Percentiles rank a stretch among this genome's conserved stretches.
Conservation (phyloP, 768 basidiomycete genomes). For the Podaxis mareebaensis region DNA sequence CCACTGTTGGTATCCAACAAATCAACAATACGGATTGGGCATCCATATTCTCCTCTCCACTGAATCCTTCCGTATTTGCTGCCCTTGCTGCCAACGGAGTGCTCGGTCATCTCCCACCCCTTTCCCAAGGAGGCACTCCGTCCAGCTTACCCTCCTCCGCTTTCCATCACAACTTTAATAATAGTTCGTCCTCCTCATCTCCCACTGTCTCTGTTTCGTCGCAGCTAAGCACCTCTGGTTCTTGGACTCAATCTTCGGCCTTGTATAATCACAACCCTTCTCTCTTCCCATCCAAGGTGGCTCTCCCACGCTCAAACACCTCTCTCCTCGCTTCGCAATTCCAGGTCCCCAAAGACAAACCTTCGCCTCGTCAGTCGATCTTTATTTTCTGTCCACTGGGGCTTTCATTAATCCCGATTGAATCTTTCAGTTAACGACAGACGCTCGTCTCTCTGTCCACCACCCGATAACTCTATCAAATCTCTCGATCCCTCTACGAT, state of each 20-base stretch:
- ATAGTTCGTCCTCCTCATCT: conserved; percentile 17
- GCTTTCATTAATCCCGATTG: not conserved
- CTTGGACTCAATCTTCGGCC: conserved; percentile 32
- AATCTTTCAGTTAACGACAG: conserved; percentile 15
- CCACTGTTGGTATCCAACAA: conserved; percentile 21
- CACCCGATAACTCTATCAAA: conserved; percentile 3
- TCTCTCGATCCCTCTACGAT: not conserved
- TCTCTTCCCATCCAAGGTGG: conserved; percentile 26
- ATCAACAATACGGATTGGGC: conserved; percentile 48
- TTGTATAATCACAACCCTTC: conserved; percentile 21
- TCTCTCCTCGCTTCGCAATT: conserved; percentile 26
- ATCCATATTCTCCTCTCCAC: conserved; percentile 58
- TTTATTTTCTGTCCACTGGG: not conserved
- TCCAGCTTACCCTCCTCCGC: conserved; percentile 40
- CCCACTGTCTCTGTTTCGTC: conserved; percentile 20
- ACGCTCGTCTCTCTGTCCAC: conserved; percentile 6
- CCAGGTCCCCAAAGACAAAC: conserved; percentile 21
- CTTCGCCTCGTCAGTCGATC: conserved; percentile 21
- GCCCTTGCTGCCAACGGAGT: conserved; percentile 62
- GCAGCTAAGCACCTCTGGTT: conserved; percentile 25
- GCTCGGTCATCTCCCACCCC: conserved; percentile 39
- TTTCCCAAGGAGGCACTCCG: conserved; percentile 23
- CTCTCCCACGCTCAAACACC: conserved; percentile 32
- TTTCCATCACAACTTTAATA: conserved; percentile 1
- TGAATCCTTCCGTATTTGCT: conserved; percentile 61